phyloP scores from a whole-genome alignment of 257 asterid genomes.

The Plectranthus barbatus region DNA sequence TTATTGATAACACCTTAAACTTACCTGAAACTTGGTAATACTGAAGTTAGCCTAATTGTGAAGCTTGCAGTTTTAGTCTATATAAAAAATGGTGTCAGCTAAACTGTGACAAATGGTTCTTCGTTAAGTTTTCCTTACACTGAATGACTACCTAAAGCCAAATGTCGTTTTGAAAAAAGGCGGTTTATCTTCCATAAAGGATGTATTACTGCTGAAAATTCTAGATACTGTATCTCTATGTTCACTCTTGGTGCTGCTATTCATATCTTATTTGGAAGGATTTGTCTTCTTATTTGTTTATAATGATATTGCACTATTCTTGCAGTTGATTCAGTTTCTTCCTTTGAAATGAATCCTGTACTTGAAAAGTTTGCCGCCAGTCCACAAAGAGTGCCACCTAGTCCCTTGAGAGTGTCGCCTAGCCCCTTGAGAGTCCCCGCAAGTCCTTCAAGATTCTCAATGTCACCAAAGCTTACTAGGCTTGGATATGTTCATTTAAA shows the following conservation, averaged over 20 bases:
- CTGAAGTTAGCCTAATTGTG: not conserved
- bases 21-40: not conserved
- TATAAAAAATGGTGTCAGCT: not conserved
- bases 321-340: slow-evolving; percentile 57
- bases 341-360: slow-evolving; percentile 50
- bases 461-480: slow-evolving; percentile 81
- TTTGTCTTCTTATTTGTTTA: not conserved
- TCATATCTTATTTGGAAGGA: not conserved
- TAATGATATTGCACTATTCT: slow-evolving; percentile 13
- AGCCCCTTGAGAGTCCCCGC: slow-evolving; percentile 55
- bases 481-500: slow-evolving; percentile 79
- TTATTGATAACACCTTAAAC: not conserved
- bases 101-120: not conserved
- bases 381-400: slow-evolving; percentile 58
- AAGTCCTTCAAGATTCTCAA: slow-evolving; percentile 86
- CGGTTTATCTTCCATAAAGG: not conserved
- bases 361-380: slow-evolving; percentile 48
- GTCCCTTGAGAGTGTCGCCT: slow-evolving; percentile 48
- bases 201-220: not conserved
- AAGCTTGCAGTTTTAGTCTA: not conserved
- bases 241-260: not conserved
- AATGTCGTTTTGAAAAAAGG: not conserved
- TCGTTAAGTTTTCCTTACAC: not conserved
- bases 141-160: not conserved
- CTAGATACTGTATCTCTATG: not conserved